Evolutionary conservation across 192 early-diverging fungal genomes (phyloP), one percentile per base, ranked within the genome.

Genomic region (Mortierella antarctica): DNA sequence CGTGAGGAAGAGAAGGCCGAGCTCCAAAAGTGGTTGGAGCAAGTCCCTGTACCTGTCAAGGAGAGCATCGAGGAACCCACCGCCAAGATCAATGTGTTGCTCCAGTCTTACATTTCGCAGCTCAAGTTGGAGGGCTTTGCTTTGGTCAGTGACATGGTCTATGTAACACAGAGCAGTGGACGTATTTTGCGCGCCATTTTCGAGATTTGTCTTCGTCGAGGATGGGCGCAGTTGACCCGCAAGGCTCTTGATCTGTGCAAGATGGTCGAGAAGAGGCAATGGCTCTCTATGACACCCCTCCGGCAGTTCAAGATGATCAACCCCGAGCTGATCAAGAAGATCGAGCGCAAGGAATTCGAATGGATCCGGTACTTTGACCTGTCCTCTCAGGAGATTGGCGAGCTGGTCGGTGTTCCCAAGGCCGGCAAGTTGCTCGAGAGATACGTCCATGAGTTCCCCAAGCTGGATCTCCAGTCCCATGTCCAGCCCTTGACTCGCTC

Each of bases 281-380:
- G 98, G 98, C 75, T 95, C 52, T 92, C 94, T 5, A 98, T 98
- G 97, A 93, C 91, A 60, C 98, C 98, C 15, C 85, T 99, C 51
- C 93, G 98, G 20, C 98, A 99, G 85, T 94, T 98, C 79, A 91
- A 89, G 67, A 82, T 78, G 11, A 88, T 94, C 66, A 94, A 94
- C 10, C 71, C 86, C 8, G 96, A 97, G 50, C 81, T 97, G 49
- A 91, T 99, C 73, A 90, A 92, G 57, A 85, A 91, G 40, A 86
- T 99, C 23, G 98, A 99, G 85, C 88, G 94, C 64, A 96, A 96
- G 83, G 96, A 97, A 67, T 92, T 98, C 65, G 86, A 95, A 11
- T 99, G 97, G 96, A 89, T 96, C 31, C 92, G 98, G 45, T 98
- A 97, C 82, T 92, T 93, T 79, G 97, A 99, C 74, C 84, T 99